Evolutionary conservation across 2,329 filamentous ascomycete species (phyloP), one percentile per base, ranked within the genome.

Genomic region (Thelonectria rubi): DNA sequence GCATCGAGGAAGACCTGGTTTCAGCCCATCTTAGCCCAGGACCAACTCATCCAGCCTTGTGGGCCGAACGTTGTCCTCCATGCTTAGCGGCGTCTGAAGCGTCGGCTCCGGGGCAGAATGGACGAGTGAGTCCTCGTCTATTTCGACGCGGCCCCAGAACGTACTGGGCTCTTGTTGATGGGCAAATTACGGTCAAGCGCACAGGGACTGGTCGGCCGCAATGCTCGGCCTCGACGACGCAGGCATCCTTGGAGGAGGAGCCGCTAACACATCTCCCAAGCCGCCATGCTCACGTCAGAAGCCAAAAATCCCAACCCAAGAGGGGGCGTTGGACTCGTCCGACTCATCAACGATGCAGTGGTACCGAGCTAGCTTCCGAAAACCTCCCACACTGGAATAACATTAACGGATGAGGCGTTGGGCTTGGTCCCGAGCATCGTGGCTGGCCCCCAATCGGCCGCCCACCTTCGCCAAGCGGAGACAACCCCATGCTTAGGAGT

Each of bases 11-110:
- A 47, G 46, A 32, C 42, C 17, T 30, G 30, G 50, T 50, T 50
- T 53, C 60, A 59, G 48, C 60, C 62, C 47, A 59, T 46, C 46
- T 46, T 52, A 52, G 40, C 58, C 55, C 50, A 65, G 65, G 65
- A 57, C 63, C 63, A 63, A 39, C 55, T 52, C 51, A 46, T 21
- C 64, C 59, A 66, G 64, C 64, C 64, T 59, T 65, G 57, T 63
- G 64, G 62, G 53, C 40, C 54, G 7, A 45, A 18, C 34, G 10
- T 24, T 49, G 43, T 15, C 20, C n/a, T n/a, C n/a, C n/a, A n/a
- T n/a, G n/a, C n/a, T 26, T 50, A 48, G 58, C 51, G 39, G 54
- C 32, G 47, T 43, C 46, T 37, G 34, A 14, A n/a, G 21, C 15
- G 45, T 26, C 26, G 24, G 43, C 20, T 30, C 5, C 18, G 18